Evolutionary conservation across 768 basidiomycete species (phyloP).

Genomic region (Leccinum broughii): DNA sequence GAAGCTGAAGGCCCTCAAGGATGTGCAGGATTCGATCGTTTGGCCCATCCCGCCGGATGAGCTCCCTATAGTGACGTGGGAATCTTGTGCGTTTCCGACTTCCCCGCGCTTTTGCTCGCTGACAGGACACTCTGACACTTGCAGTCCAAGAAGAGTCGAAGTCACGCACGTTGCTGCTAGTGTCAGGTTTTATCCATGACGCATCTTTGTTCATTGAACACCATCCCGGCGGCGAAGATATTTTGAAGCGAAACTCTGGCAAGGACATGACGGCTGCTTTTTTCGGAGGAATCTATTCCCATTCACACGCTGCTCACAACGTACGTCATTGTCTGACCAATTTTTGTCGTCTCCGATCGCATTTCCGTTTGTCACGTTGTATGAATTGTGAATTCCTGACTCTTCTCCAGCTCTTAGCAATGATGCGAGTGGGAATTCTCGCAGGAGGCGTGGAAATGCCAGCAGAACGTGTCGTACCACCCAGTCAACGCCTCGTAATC

Average conservation of each 20-base stretch:
- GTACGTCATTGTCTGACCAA: slow-evolving; percentile 38
- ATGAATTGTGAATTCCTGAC: not conserved
- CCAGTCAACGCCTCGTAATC: slow-evolving; percentile 42
- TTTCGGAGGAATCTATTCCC: slow-evolving; percentile 81
- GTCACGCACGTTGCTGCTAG: slow-evolving; percentile 63
- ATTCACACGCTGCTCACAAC: slow-evolving; percentile 83
- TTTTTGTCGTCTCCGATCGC: slow-evolving; percentile 4
- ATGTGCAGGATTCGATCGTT: slow-evolving; percentile 55
- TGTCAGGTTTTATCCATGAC: slow-evolving; percentile 89
- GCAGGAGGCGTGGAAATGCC: slow-evolving; percentile 61
- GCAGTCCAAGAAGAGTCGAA: slow-evolving; percentile 69
- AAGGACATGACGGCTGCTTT: slow-evolving; percentile 84
- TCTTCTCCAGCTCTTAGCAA: slow-evolving; percentile 55
- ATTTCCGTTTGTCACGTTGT: not conserved
- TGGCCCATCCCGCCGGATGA: slow-evolving; percentile 62
- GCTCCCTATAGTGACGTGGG: slow-evolving; percentile 81
- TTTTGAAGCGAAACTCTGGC: slow-evolving; percentile 64
- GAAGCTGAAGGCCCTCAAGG: slow-evolving; percentile 74
- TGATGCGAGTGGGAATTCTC: slow-evolving; percentile 74
- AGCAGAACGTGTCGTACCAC: slow-evolving; percentile 45
- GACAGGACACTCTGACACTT: not conserved
- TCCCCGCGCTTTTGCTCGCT: slow-evolving; percentile 1
- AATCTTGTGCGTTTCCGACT: slow-evolving; percentile 56
- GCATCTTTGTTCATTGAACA: slow-evolving; percentile 67
- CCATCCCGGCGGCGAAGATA: slow-evolving; percentile 74